Conservation (phyloP, 1,139 yeast genomes). For the Pneumocystis oryctolagi region DNA sequence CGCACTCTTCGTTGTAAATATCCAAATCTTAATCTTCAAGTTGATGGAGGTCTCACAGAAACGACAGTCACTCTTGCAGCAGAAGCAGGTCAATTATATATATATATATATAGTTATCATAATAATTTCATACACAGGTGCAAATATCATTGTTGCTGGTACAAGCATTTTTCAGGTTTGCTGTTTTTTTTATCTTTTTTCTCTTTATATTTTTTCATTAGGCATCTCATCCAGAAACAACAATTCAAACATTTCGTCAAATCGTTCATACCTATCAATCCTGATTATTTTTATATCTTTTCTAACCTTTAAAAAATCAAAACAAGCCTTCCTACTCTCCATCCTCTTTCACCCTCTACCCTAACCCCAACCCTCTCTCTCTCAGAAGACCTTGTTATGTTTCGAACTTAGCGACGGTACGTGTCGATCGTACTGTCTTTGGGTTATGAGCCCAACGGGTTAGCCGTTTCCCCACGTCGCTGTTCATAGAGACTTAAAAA, state of each 20-base stretch:
- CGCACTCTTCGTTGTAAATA: constrained; percentile 43
- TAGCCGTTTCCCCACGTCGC: constrained; percentile 4
- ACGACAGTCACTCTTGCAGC: constrained; percentile 77
- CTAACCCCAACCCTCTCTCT: no score
- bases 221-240: neutral
- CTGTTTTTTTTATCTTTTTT: neutral
- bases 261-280: neutral
- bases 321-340: neutral
- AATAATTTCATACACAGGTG: no score
- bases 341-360: no score
- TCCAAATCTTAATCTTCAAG: constrained; percentile 78
- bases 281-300: no score
- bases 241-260: neutral
- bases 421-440: constrained; percentile 3
- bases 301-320: no score
- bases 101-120: no score
- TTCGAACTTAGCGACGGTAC: constrained; percentile 1
- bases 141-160: constrained; percentile 96
- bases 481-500: neutral
- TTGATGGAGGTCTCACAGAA: constrained; percentile 90
- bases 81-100: constrained; percentile 44
- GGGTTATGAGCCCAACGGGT: constrained; percentile 5
- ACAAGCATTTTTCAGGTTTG: constrained; percentile 44
- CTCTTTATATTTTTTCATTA: neutral
- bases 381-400: no score